Base-by-base conservation (phyloP, 768 basidiomycete genomes). In the Agaricus sinodeliciosus region DNA sequence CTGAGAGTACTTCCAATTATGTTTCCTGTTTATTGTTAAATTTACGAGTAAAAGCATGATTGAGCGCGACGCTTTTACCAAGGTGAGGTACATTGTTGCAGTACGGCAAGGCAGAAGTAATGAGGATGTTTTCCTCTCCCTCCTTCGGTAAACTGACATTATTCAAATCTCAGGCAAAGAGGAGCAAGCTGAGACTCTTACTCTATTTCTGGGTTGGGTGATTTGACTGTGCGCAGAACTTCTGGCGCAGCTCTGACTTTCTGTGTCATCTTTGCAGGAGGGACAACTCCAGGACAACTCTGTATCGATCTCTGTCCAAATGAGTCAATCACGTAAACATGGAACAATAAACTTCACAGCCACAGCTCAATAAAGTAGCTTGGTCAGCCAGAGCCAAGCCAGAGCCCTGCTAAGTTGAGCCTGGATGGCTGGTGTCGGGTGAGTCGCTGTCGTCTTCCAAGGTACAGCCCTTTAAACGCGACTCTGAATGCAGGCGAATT, bases 11-110 rank as follows among this genome's bases (percentile, higher is more conserved):
- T 98, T 55, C 95, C 94, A 59, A 94, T 94, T 63, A 93, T 89
- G 65, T 94, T 91, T 45, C 90, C 90, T 81, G 48, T 27, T 22
- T 47, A 58, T 37, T 56, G 49, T 46, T 44, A 44, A 44, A 41
- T 28, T 36, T 6, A 16, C 1, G 19, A 25, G 36, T 27, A 35
- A 3, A 22, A 25, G 3, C 22, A 11, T 8, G 16, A 44, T 37
- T 15, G 13, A 44, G 9, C 26, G 15, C 25, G 47, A 26, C n/a
- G 19, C 69, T 78, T 22, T 60, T 64, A 83, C 94, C 94, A 41
- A 96, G 80, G 76, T 97, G 94, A 22, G 95, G 94, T 9, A 96
- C 94, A 62, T 97, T 97, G 67, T 97, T 97, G 68, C 92, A 93
- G 64, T 94, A 94, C 1, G 96, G 96, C 51, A 99, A 72, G 35